These are phyloP conservation scores for Zychaea mexicana DNA, from an alignment of 371 early-diverging fungal genomes.

Conservation along the genomic window DNA sequence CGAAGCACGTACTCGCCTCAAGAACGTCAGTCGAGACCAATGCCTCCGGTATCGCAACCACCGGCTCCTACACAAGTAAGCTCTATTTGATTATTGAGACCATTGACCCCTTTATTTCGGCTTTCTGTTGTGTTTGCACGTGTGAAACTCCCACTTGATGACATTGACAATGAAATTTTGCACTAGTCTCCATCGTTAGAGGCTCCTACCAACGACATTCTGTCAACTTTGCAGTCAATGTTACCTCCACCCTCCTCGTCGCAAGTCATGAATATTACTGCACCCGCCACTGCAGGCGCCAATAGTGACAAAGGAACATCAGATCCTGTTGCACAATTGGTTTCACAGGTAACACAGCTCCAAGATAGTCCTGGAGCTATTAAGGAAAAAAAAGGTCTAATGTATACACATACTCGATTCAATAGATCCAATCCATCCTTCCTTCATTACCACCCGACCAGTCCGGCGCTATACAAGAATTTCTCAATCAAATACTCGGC, in stretches of 20 bases:
- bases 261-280: conserved; percentile 1
- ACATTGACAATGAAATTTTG: not conserved
- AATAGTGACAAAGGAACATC: conserved; percentile 10
- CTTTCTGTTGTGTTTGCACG: too few relatives aligned
- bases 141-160: too few relatives aligned
- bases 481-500: conserved; percentile 34
- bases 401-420: not conserved
- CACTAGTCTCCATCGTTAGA: not conserved
- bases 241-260: conserved; percentile 18
- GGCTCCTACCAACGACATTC: conserved; percentile 3
- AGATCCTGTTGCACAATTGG: conserved; percentile 32
- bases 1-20: not conserved
- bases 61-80: not conserved
- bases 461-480: conserved; percentile 38
- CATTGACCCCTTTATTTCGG: too few relatives aligned
- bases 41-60: not conserved
- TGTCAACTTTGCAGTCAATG: conserved; percentile 30
- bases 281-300: not conserved
- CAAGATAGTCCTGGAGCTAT: too few relatives aligned
- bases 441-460: conserved; percentile 43
- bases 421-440: conserved; percentile 44
- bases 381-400: not conserved
- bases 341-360: conserved; percentile 33
- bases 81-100: too few relatives aligned
- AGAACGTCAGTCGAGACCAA: not conserved